A percentile compares a stretch with the other conserved stretches of the same genome.
Evolutionary conservation across 1,139 yeast species (phyloP).

Genomic region (Ogataea hybrid): DNA sequence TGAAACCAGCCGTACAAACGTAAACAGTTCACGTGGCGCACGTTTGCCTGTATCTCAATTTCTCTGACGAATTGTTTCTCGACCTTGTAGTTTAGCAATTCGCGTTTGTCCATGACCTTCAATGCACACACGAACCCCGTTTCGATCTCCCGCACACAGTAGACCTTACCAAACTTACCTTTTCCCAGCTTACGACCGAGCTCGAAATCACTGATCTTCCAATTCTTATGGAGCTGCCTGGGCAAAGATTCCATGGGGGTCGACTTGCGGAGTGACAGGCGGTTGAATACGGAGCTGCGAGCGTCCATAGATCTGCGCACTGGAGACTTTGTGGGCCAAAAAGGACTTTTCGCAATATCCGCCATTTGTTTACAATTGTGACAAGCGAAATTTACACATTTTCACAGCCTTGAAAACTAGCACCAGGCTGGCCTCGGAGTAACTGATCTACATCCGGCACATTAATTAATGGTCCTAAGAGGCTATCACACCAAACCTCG

Average conservation of each 20-base stretch:
- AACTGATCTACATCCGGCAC: neutral
- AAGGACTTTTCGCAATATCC: constrained; percentile 6
- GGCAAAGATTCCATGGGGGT: constrained; percentile 14
- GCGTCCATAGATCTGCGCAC: constrained; percentile 2
- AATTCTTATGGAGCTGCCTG: constrained; percentile 14
- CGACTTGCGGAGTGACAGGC: constrained; percentile 16
- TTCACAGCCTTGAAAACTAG: constrained; percentile 2
- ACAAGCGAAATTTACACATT: neutral
- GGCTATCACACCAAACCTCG: neutral
- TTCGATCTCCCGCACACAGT: constrained; percentile 74
- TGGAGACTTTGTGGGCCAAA: constrained; percentile 4
- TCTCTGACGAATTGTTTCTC: constrained; percentile 88
- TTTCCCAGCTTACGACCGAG: constrained; percentile 87
- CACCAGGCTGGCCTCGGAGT: neutral
- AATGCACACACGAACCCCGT: constrained; percentile 85
- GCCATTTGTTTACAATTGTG: constrained; percentile 7
- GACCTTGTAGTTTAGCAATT: constrained; percentile 70
- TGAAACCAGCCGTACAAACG: constrained; percentile 82
- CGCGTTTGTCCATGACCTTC: constrained; percentile 85
- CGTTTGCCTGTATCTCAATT: constrained; percentile 81
- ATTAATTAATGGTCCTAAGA: neutral
- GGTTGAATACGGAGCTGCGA: constrained; percentile 12
- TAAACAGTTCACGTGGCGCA: constrained; percentile 77
- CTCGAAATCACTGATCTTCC: constrained; percentile 61
- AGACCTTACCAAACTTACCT: constrained; percentile 92